A percentile compares a stretch with the other conserved stretches of the same genome.
phyloP scores from a whole-genome alignment of 2,329 filamentous ascomycete genomes.

The Corinectria fuckeliana region DNA sequence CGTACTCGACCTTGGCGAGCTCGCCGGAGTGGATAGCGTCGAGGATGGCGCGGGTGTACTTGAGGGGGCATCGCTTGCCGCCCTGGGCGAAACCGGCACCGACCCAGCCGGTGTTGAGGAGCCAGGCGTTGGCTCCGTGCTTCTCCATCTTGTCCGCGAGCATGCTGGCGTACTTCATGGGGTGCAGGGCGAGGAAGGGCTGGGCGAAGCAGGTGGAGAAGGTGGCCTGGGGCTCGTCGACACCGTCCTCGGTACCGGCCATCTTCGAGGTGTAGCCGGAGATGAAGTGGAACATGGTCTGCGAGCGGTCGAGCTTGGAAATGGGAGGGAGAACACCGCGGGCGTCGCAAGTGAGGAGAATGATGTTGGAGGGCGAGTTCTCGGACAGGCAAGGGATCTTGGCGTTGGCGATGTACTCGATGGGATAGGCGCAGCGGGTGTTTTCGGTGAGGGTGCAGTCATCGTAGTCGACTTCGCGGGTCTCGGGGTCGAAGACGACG shows the following conservation, averaged over 20 bases:
- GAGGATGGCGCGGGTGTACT: slow-evolving; percentile 98
- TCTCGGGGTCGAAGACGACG: slow-evolving; percentile 90
- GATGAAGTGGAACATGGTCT: slow-evolving; percentile 99
- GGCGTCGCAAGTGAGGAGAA: slow-evolving; percentile 96
- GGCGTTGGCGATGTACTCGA: slow-evolving; percentile 98
- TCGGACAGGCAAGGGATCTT: slow-evolving; percentile 94
- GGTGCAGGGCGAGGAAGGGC: slow-evolving; percentile 97
- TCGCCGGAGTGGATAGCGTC: slow-evolving; percentile 98
- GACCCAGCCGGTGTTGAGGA: slow-evolving; percentile 98
- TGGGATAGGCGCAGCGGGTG: slow-evolving; percentile 97
- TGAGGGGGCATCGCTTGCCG: slow-evolving; percentile 95
- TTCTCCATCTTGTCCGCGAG: slow-evolving; percentile 95
- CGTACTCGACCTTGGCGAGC: slow-evolving; percentile 90
- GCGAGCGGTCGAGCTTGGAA: slow-evolving; percentile 91
- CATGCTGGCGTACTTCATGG: slow-evolving; percentile 99
- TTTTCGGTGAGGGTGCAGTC: slow-evolving; percentile 96
- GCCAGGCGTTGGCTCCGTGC: slow-evolving; percentile 96
- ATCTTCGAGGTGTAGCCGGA: slow-evolving; percentile 99
- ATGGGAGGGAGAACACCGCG: slow-evolving; percentile 97
- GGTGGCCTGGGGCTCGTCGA: slow-evolving; percentile 96
- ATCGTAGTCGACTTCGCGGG: slow-evolving; percentile 93
- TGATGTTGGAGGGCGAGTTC: slow-evolving; percentile 94
- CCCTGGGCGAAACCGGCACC: slow-evolving; percentile 89
- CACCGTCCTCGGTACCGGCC: slow-evolving; percentile 96
- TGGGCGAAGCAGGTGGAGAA: slow-evolving; percentile 99